phyloP scores from a whole-genome alignment of 75 land plant genomes.

The Selaginella moellendorffii region DNA sequence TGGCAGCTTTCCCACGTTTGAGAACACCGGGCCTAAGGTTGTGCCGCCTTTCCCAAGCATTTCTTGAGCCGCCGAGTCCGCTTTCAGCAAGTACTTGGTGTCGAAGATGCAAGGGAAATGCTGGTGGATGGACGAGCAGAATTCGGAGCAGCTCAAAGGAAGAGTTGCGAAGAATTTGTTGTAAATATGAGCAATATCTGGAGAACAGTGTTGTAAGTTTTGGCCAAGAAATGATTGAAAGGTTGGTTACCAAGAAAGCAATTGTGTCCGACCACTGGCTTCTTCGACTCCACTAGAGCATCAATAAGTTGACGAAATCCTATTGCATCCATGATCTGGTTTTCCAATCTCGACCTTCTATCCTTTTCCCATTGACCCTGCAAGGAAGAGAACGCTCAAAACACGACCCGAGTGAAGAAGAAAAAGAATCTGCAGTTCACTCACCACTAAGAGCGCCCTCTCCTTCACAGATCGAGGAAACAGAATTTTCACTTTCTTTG shows the following conservation, averaged over 20 bases:
- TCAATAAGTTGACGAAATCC: constrained; percentile 91
- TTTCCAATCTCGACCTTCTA: constrained; percentile 23
- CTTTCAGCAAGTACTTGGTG: constrained; percentile 62
- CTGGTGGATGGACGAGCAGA: constrained; percentile 38
- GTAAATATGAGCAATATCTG: constrained; percentile 79
- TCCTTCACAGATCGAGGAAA: constrained; percentile 44
- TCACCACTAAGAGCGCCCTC: constrained; percentile 40
- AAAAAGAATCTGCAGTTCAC: constrained; percentile 10
- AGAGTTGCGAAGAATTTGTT: constrained; percentile 59
- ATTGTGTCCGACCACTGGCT: constrained; percentile 82
- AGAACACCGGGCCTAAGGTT: constrained; percentile 52
- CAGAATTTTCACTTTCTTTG: constrained; percentile 32
- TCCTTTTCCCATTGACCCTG: constrained; percentile 37
- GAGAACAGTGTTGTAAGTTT: too few species aligned
- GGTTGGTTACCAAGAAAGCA: constrained; percentile 54
- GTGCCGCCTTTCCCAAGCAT: constrained; percentile 40
- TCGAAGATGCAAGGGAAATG: constrained; percentile 70
- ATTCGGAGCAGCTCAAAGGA: constrained; percentile 48
- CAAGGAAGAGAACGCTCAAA: too few species aligned
- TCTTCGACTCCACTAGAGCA: constrained; percentile 43
- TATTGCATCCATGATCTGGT: constrained; percentile 39
- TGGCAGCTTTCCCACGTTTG: constrained; percentile 8
- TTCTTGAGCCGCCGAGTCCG: constrained; percentile 20
- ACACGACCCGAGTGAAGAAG: not conserved
- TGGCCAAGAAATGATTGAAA: too few species aligned